Conservation (phyloP, 805 yeast genomes). For the Starmerella sirachaensis region DNA sequence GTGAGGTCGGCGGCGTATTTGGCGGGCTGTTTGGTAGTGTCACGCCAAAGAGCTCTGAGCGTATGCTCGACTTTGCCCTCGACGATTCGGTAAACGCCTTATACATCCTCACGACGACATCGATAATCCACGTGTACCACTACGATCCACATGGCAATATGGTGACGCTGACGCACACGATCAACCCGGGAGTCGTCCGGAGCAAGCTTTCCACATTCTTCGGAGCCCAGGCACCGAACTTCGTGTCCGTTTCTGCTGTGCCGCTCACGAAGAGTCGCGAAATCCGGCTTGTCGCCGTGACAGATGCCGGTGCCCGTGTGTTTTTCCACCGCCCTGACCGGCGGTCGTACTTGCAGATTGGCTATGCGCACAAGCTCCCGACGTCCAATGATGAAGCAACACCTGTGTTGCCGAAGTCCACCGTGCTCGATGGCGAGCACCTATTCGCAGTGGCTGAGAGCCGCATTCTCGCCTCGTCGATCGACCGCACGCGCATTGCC, state of each 20-base stretch:
- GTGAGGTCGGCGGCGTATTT: slow-evolving; percentile 18
- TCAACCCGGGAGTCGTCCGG: slow-evolving; percentile 6
- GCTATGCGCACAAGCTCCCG: slow-evolving; percentile 12
- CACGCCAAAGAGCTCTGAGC: slow-evolving; percentile 31
- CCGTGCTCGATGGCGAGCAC: slow-evolving; percentile 4
- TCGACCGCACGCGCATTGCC: slow-evolving; percentile 68
- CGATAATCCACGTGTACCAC: slow-evolving; percentile 69
- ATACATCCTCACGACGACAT: slow-evolving; percentile 71
- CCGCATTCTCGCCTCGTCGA: slow-evolving; percentile 36
- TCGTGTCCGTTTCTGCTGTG: slow-evolving; percentile 18
- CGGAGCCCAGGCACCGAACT: background rate
- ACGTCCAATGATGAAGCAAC: background rate
- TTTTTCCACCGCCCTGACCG: slow-evolving; percentile 15
- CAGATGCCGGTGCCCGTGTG: slow-evolving; percentile 19
- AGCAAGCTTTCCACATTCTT: slow-evolving; percentile 1
- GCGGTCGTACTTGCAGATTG: slow-evolving; percentile 2
- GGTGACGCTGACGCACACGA: slow-evolving; percentile 4
- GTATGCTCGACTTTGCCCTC: slow-evolving; percentile 49
- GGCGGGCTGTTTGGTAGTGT: slow-evolving; percentile 20
- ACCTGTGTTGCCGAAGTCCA: background rate
- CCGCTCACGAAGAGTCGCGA: slow-evolving; percentile 2
- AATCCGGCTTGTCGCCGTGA: slow-evolving; percentile 19
- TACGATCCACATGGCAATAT: slow-evolving; percentile 28
- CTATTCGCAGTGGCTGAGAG: slow-evolving; percentile 2
- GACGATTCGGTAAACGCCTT: slow-evolving; percentile 69